phyloP scores from a whole-genome alignment of 2,329 filamentous ascomycete genomes.

The Colletotrichum chlorophyti region DNA sequence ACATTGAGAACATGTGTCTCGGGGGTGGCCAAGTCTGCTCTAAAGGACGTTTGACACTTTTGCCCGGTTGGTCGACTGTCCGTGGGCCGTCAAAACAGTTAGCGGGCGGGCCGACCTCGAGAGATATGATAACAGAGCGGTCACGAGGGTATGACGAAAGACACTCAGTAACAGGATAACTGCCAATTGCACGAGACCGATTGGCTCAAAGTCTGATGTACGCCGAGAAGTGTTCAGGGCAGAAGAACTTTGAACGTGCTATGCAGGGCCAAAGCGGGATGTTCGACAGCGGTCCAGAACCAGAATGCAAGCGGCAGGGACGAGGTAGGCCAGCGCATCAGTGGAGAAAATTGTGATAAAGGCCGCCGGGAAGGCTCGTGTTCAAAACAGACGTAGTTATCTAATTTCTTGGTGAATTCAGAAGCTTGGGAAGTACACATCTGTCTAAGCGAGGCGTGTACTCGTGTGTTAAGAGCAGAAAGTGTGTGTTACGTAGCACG shows the following conservation, averaged over 20 bases:
- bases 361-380: not conserved
- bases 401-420: no score
- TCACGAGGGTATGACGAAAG: not conserved
- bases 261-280: not conserved
- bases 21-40: constrained; percentile 14
- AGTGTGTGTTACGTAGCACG: no score
- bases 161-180: not conserved
- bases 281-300: not conserved
- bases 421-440: no score
- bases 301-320: not conserved
- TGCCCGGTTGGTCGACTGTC: not conserved
- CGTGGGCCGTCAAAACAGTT: constrained; percentile 5
- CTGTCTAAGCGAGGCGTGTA: no score
- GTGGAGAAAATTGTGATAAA: constrained; percentile 7
- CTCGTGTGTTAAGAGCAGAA: no score
- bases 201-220: not conserved
- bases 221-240: not conserved
- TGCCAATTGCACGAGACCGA: not conserved
- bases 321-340: constrained; percentile 12
- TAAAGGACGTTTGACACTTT: not conserved
- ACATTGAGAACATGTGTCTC: not conserved
- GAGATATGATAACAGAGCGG: not conserved
- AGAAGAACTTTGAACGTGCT: not conserved
- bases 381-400: constrained; percentile 17
- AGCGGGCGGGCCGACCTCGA: not conserved